Evolutionary conservation across 2,329 filamentous ascomycete genomes (phyloP).

Genomic region (Tolypocladium tundrense): DNA sequence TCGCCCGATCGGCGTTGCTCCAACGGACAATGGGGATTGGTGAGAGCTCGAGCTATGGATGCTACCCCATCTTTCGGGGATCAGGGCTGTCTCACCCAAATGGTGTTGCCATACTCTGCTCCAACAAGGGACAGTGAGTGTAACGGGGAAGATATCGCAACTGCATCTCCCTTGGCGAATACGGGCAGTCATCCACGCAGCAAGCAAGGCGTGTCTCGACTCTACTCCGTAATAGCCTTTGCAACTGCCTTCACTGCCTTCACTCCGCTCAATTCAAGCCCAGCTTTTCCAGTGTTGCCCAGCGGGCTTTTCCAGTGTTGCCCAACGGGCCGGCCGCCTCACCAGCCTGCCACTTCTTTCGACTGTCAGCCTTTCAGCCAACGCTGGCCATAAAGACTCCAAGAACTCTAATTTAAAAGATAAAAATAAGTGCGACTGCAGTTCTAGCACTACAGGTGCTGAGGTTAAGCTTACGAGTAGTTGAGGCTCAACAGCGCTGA

Average conservation of each 20-base stretch:
- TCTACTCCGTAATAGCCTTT: too few species aligned
- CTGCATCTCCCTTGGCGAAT: too few species aligned
- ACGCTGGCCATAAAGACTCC: not conserved
- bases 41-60: not conserved
- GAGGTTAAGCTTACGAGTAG: not conserved
- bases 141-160: too few species aligned
- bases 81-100: not conserved
- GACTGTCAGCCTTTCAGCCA: not conserved
- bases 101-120: not conserved
- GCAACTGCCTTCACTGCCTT: too few species aligned
- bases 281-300: too few species aligned
- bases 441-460: not conserved
- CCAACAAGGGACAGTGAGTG: too few species aligned
- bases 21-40: not conserved
- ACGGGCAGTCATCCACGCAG: too few species aligned
- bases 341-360: not conserved
- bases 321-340: not conserved
- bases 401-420: not conserved
- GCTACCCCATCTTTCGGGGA: not conserved
- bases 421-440: not conserved
- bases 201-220: too few species aligned
- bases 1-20: not conserved
- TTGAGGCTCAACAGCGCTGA: not conserved
- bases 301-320: not conserved
- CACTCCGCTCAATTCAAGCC: too few species aligned